A percentile compares a stretch with the other conserved stretches of the same genome.
Conservation (phyloP, 768 basidiomycete species). For the Lentinula guzmanii region DNA sequence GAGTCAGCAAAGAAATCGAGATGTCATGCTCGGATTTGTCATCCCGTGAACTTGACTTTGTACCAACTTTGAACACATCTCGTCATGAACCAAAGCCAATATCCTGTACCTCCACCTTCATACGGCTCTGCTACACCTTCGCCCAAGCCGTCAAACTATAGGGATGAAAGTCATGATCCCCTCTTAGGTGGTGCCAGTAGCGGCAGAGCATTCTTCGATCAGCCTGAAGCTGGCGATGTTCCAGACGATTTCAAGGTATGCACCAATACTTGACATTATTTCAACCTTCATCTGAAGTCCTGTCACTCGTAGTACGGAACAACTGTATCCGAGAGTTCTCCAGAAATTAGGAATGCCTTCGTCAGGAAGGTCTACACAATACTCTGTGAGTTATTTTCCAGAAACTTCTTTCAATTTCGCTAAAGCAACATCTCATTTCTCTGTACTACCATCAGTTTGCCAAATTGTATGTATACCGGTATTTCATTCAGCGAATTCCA, state of each 20-base stretch:
- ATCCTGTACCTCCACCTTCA: conserved; percentile 57
- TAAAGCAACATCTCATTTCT: background rate
- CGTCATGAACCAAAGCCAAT: conserved; percentile 55
- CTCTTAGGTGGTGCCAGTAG: conserved; percentile 48
- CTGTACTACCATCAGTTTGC: conserved; percentile 36
- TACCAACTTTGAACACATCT: background rate
- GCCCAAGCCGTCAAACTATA: conserved; percentile 23
- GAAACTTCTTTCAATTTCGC: background rate
- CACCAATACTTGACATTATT: background rate
- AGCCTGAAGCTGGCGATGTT: conserved; percentile 66
- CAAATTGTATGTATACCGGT: conserved; percentile 52
- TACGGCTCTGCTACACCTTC: conserved; percentile 41
- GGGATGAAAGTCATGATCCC: conserved; percentile 43
- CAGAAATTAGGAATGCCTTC: conserved; percentile 79
- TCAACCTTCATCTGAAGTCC: background rate
- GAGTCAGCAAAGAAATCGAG: background rate
- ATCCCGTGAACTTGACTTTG: no score
- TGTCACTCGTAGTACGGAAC: conserved; percentile 59
- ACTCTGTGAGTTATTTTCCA: conserved; percentile 53
- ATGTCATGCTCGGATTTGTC: no score
- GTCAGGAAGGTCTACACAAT: conserved; percentile 90
- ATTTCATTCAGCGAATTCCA: background rate
- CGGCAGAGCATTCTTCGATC: conserved; percentile 60
- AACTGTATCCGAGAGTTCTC: conserved; percentile 69
- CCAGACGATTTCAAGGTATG: conserved; percentile 93